Base-by-base conservation (phyloP, 768 basidiomycete genomes). In the Lepiota subincarnata region DNA sequence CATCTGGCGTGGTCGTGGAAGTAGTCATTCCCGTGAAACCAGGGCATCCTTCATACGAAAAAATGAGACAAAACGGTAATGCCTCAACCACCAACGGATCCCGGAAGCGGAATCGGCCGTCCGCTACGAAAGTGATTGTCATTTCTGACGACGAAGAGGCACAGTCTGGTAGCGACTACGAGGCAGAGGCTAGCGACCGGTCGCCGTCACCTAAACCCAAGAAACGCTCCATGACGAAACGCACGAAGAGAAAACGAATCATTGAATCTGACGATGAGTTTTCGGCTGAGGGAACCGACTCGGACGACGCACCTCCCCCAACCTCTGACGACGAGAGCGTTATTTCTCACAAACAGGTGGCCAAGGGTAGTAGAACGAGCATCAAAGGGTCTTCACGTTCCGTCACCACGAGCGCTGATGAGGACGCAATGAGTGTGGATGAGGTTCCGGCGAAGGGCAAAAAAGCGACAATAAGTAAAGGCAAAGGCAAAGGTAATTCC, bases 341-440 rank as follows among this genome's bases (percentile, higher is more conserved):
- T 13, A n/a, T 47, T 28, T 48, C 53, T 14, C 31, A 19, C 8
- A 41, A 41, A 22, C 37, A 19, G 8, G 16, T 16, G n/a, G 44
- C 6, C 10, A 60, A 57, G 49, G 50, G 49, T 40, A 67, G 62
- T 61, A 62, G 58, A 48, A 38, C 38, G n/a, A 22, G 13, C 18
- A 41, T 20, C 19, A 57, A 56, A 4, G 31, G n/a, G 19, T 48
- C 59, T 36, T 59, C 59, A 2, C 65, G 62, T 57, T 68, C 70
- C 49, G 63, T 62, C 53, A 58, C 57, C 6, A 60, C 58, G n/a
- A 63, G 45, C 4, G n/a, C 62, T 3, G 68, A 69, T 19, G 66
- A 60, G n/a, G 75, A 72, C 28, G 73, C 70, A 24, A 85, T 86
- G 82, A 83, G 82, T 35, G 73, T 85, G 16, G 83, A 85, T 45